A percentile compares a stretch with the other conserved stretches of the same genome.
phyloP scores from a whole-genome alignment of 1,284 basidiomycete species.

The Trichosporon sp. region DNA sequence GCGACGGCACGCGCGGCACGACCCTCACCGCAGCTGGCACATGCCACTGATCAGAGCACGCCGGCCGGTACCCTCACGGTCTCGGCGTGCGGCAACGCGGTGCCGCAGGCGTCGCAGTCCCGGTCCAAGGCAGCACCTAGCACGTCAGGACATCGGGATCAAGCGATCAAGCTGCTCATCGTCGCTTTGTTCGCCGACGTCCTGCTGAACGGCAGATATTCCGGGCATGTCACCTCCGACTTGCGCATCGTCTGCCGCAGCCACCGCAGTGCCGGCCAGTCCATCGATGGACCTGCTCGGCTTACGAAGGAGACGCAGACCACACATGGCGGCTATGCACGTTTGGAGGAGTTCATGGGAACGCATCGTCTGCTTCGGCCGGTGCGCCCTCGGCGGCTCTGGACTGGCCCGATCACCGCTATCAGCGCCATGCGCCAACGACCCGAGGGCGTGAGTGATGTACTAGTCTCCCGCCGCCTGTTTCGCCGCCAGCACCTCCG shows the following conservation, averaged over 20 bases:
- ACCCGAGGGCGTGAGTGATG: neutral
- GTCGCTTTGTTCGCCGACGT: neutral
- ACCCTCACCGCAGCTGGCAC: neutral
- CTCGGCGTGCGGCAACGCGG: neutral
- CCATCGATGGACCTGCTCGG: neutral
- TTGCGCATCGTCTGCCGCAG: neutral
- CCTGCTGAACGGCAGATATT: neutral
- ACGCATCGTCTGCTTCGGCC: neutral
- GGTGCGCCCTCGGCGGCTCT: neutral
- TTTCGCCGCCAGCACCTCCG: neutral
- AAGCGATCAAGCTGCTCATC: neutral
- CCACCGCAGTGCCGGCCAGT: neutral
- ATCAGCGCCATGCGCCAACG: neutral
- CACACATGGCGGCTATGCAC: slow-evolving; percentile 2
- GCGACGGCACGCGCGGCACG: neutral
- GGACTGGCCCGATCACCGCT: neutral
- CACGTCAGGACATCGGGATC: neutral
- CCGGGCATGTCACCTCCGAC: neutral
- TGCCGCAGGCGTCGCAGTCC: slow-evolving; percentile 13
- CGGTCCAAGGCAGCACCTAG: slow-evolving; percentile 27
- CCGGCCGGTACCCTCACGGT: neutral
- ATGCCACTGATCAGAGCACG: neutral
- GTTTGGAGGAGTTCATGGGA: neutral
- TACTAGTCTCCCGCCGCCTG: neutral
- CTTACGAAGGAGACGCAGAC: slow-evolving; percentile 7